A percentile compares a stretch with the other conserved stretches of the same genome.
Conservation (phyloP, 2,329 filamentous ascomycete species). For the Colletotrichum plurivorum region DNA sequence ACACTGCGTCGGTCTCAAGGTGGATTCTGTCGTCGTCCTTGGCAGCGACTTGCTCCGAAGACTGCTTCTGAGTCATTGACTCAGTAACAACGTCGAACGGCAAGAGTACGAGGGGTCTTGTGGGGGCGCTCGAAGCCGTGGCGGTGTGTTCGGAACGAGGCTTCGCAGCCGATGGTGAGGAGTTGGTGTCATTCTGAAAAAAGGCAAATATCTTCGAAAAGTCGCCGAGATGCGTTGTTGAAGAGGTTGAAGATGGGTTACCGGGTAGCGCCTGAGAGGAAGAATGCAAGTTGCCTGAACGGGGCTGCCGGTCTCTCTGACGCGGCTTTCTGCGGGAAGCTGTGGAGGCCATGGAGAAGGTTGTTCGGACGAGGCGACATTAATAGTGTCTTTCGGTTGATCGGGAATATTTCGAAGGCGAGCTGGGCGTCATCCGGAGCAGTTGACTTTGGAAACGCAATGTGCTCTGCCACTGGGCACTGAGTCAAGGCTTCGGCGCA, state of each 20-base stretch:
- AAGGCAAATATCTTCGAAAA: slow-evolving; percentile 31
- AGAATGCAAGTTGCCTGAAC: neutral
- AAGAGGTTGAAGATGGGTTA: neutral
- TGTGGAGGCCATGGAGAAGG: slow-evolving; percentile 19
- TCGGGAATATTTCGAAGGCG: too few species aligned
- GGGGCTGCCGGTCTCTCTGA: slow-evolving; percentile 10
- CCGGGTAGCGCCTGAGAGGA: neutral
- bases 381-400: neutral
- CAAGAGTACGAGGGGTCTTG: slow-evolving; percentile 18
- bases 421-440: too few species aligned
- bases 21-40: neutral
- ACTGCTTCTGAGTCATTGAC: neutral
- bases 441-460: too few species aligned
- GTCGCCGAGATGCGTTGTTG: slow-evolving; percentile 13
- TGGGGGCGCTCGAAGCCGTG: neutral
- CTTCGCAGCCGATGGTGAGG: neutral
- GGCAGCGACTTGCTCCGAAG: neutral
- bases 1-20: neutral
- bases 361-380: neutral
- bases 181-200: neutral
- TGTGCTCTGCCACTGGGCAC: too few species aligned
- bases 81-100: slow-evolving; percentile 17
- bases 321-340: slow-evolving; percentile 25
- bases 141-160: neutral
- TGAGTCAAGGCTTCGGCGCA: too few species aligned